Base-by-base conservation (phyloP, 1,284 basidiomycete species). In the Leccinum laetum region DNA sequence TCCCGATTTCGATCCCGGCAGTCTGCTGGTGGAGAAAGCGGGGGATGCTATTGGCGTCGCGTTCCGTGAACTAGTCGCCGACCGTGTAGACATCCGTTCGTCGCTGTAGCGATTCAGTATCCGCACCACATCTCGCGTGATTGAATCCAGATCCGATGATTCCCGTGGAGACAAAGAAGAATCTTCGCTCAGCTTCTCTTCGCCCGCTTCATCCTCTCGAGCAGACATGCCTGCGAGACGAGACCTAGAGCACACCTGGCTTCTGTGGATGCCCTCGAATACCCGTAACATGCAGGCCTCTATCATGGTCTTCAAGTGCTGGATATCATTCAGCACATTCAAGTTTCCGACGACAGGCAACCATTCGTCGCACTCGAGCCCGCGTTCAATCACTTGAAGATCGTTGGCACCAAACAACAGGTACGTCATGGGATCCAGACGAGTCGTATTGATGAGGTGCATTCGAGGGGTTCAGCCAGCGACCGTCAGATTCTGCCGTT, bases 401-500 rank as follows among this genome's bases (percentile, higher is more conserved):
- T 91, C 85, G 76, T 93, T 89, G 1, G 95, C 95, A 13, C 96
- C 96, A 70, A 99, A 98, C 10, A 99, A 84, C 79, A 98, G 87
- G 76, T 96, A 98, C 1, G 92, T 92, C 82, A 98, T 83, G 9
- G 93, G 93, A 77, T 98, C 96, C 39, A 98, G 80, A 41, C 91
- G 89, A 2, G 94, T 95, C n/a, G 92, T 94, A 32, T 84, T 88
- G 58, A 96, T 85, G 41, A 98, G 81, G 77, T 86, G 91, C 64
- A 86, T 93, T 71, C 89, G 87, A 0, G 88, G 81, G 57, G 83
- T 82, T 49, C 80, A 76, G 10, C 82, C 80, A 21, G 75, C 74
- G 62, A 75, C 72, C 0, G 90, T 86, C 21, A 89, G 80, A 73
- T 95, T 96, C 71, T 90, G 90, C 39, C 89, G 84, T 80, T 98